Base-by-base conservation (phyloP, 2,329 filamentous ascomycete genomes). In the Pseudogymnoascus sp. region DNA sequence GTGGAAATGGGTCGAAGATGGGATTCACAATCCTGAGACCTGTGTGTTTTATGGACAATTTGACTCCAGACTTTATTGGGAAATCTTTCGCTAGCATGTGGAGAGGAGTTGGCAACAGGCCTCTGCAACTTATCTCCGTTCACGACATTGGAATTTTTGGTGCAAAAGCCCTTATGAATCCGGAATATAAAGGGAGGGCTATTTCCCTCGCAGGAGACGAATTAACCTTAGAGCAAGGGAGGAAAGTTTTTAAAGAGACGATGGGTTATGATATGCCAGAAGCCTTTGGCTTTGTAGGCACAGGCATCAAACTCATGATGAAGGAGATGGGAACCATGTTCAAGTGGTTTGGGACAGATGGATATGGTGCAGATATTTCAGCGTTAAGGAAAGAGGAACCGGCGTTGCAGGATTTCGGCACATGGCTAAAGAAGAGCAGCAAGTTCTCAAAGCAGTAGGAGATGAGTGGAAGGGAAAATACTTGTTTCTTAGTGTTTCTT, bases 11-110 rank as follows among this genome's bases (percentile, higher is more conserved):
- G 3, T 68, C 67, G 1, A 72, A 74, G 1, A 80, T 81, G 79
- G 72, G 71, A 7, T 85, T 79, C 76, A 82, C 80, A 0, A 80
- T 85, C 44, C 72, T 85, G 4, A 76, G 82, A 2, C 82, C 82
- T 0, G 77, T 79, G 0, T 79, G 78, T 0, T 85, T 85, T 71
- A 78, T 82, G 71, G 82, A 85, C 1, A 77, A 77, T 63, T 68
- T 77, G 33, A 66, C 68, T 6, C 65, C 66, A 1, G 67, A 69
- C 5, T 73, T 76, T 63, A 1, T 68, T 3, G 71, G 69, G 12
- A 73, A 70, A 39, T 62, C 74, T 2, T 73, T 77, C n/a, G 42
- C 67, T 3, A 73, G 72, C 0, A 66, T 68, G 42, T 76, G 72
- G 73, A 66, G 66, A 58, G 63, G 72, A 35, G 66, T 65, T 27